A percentile compares a stretch with the other conserved stretches of the same genome.
Conservation (phyloP, 2,329 filamentous ascomycete genomes). For the Thielaviopsis punctulata region DNA sequence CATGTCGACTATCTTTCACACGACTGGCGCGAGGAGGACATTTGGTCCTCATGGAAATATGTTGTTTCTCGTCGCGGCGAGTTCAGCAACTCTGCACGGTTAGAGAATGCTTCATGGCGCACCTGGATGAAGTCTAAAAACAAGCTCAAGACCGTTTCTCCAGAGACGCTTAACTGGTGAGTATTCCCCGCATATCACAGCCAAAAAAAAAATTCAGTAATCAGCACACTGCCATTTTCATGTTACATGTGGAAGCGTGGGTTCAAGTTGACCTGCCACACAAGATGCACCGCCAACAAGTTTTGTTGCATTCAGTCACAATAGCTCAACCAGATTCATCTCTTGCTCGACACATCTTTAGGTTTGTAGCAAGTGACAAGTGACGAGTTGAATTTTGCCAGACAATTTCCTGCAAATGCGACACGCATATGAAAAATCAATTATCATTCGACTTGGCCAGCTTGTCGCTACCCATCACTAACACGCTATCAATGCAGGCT, state of each 20-base stretch:
- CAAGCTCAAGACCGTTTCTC: slow-evolving; percentile 69
- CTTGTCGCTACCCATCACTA: background rate
- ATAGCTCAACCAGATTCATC: background rate
- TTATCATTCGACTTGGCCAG: background rate
- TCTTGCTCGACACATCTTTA: background rate
- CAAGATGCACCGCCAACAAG: background rate
- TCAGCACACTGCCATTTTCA: background rate
- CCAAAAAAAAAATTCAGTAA: background rate
- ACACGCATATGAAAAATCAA: background rate
- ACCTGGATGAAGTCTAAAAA: slow-evolving; percentile 92
- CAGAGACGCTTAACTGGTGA: slow-evolving; percentile 86
- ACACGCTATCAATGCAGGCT: slow-evolving; percentile 40
- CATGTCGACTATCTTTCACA: slow-evolving; percentile 95
- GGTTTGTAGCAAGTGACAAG: background rate
- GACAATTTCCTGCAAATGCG: background rate
- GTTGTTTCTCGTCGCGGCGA: slow-evolving; percentile 64
- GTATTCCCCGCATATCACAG: slow-evolving; percentile 18
- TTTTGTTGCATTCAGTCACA: background rate
- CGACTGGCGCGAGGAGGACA: slow-evolving; percentile 87
- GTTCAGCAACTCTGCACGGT: slow-evolving; percentile 62
- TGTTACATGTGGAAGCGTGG: background rate
- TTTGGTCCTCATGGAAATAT: slow-evolving; percentile 94
- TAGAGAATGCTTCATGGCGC: slow-evolving; percentile 95
- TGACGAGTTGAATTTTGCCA: background rate
- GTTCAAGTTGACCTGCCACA: too few species aligned